Conservation (phyloP, 139 green algal species). For the Chlorella sorokiniana region DNA sequence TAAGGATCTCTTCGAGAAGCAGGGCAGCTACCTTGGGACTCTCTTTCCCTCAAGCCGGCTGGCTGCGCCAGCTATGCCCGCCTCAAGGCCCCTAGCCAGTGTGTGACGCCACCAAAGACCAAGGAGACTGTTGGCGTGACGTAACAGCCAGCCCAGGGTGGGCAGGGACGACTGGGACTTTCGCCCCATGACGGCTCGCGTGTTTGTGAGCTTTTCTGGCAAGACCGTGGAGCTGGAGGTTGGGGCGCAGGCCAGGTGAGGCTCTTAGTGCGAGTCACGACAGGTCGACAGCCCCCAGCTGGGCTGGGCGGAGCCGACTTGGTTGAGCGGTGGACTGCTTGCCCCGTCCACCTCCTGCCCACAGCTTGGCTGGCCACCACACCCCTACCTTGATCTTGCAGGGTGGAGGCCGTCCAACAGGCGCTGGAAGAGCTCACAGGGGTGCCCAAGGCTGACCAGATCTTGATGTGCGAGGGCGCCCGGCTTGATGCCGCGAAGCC, state of each 20-base stretch:
- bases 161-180: too few relatives aligned
- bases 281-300: not conserved
- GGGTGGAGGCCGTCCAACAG: conserved; percentile 80
- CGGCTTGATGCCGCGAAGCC: conserved; percentile 68
- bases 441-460: conserved; percentile 77
- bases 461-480: conserved; percentile 76
- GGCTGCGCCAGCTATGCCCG: too few relatives aligned
- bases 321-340: too few relatives aligned
- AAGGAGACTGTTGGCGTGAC: too few relatives aligned
- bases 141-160: not conserved
- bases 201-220: conserved; percentile 63
- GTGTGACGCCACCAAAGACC: too few relatives aligned
- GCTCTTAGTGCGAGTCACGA: not conserved
- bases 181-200: conserved; percentile 1
- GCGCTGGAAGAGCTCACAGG: conserved; percentile 76
- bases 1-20: too few relatives aligned
- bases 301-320: not conserved
- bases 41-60: too few relatives aligned
- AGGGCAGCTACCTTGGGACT: too few relatives aligned
- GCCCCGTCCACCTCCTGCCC: too few relatives aligned
- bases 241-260: conserved; percentile 8
- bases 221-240: conserved; percentile 63
- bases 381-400: conserved; percentile 37
- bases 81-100: too few relatives aligned
- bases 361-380: too few relatives aligned